Evolutionary conservation across 192 early-diverging fungal species (phyloP), one percentile per base, ranked within the genome.

Genomic region (Coemansia sp.): DNA sequence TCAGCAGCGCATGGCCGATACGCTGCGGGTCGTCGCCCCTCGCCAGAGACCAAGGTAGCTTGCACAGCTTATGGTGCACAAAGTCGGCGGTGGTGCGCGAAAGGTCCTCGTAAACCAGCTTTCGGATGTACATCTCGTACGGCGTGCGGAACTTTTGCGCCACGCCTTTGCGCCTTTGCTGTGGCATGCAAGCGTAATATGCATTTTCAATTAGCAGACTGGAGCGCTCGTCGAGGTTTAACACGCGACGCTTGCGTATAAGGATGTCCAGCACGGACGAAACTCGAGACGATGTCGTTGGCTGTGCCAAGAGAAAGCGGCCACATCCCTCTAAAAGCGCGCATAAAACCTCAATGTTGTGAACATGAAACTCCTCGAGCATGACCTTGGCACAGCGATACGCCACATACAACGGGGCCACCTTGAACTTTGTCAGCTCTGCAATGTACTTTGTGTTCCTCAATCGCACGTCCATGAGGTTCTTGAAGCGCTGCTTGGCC

Each of bases 171-270:
- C 80, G 69, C n/a, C 75, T 68, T 33, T 91, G 91, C 3, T 89
- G 94, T 9, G 94, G 95, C 66, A 93, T 91, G 66, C 91, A 93
- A 71, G 90, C 87, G 71, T 91, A 91, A 59, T 89, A 93, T 0
- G 95, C 95, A 65, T 98, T 98, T 41, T 98, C 96, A 34, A 99
- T 90, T 86, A 98, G 92, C 58, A 96, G 69, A 7, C 77, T 63
- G 29, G 92, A 89, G 13, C 94, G 87, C 49, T 82, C 89, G 69
- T 99, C 97, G 22, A 96, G 69, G 68, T 94, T 89, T 41, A 92
- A 86, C 17, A 87, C 88, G 3, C 85, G 87, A 53, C 93, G 93
- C 74, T 95, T 97, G 38, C 94, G 85, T 85, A 92, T 89, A 65
- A 97, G 73, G n/a, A 95, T 93, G 23, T 95, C 95, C 57, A 84